Base-by-base conservation (phyloP, 306 rosid genomes). In the Benincasa hispida region DNA sequence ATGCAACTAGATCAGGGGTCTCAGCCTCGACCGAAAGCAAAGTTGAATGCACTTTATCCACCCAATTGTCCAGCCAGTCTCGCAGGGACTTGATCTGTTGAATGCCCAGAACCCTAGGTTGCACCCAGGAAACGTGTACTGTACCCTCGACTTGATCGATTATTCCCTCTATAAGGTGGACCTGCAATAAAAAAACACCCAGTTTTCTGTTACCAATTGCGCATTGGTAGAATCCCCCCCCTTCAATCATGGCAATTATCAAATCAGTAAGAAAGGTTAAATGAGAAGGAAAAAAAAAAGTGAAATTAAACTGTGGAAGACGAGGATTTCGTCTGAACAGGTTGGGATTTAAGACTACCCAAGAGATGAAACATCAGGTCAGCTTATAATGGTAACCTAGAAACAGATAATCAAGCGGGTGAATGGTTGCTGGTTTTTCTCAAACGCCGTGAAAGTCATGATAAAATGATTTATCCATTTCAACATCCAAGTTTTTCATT, bases 121-220 rank as follows among this genome's bases (percentile, higher is more conserved):
- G 98, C 85, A 95, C 99, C 99, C 97, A 95, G 15, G 99, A 90
- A 79, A 95, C 97, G 41, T 95, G 97, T 54, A 95, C 97, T 0
- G 98, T 92, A 65, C 91, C 97, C 25, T 92, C 98, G 24, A 92
- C 99, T 86, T 95, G 98, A 84, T 95, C 98, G 21, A 95, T 92
- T 76, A 92, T 92, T 76, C 99, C 98, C 87, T 95, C 98, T 41
- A 95, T 95, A 84, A 95, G 86, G 87, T 92, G 99, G 86, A 95
- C 98, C 99, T 95, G 96, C 80, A 81, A 42, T 2, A 14, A 37
- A 10, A n/a, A 58, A 14, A 6, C 18, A 30, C 66, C 27, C 77
- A 18, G 12, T 42, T 65, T 63, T 63, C 48, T 57, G 70, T 47
- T 42, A 50, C 53, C 5, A 5, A 7, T 39, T 2, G 11, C 7